phyloP scores from a whole-genome alignment of 352 stramenopile species.

The Phytophthora brassicae region DNA sequence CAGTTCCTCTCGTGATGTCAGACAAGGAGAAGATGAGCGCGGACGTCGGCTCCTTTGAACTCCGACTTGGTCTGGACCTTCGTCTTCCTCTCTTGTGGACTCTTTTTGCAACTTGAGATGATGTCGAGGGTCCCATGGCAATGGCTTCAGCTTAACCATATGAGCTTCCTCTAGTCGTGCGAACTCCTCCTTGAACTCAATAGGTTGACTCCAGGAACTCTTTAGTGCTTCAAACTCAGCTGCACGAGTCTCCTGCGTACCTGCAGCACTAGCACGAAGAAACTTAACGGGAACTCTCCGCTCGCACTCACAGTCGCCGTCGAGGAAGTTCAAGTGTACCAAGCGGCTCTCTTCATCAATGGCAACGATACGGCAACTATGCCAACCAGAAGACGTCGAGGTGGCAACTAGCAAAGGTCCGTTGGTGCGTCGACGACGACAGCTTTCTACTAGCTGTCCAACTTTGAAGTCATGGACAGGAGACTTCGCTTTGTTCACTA shows the following conservation, averaged over 20 bases:
- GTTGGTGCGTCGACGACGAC: constrained; percentile 41
- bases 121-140: constrained; percentile 17
- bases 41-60: background rate
- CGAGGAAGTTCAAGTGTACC: constrained; percentile 48
- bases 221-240: constrained; percentile 37
- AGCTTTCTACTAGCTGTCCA: constrained; percentile 52
- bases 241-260: constrained; percentile 25
- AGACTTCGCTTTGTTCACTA: background rate
- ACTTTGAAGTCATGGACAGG: constrained; percentile 20
- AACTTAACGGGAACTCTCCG: constrained; percentile 41
- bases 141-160: constrained; percentile 13
- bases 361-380: constrained; percentile 35
- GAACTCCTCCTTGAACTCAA: constrained; percentile 37
- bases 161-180: constrained; percentile 42
- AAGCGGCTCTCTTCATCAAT: constrained; percentile 25
- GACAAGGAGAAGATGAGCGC: constrained; percentile 10
- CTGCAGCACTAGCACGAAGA: constrained; percentile 36
- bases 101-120: constrained; percentile 10
- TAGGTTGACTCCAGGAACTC: constrained; percentile 36
- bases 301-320: constrained; percentile 50
- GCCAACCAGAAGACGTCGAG: constrained; percentile 26
- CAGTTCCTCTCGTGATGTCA: background rate
- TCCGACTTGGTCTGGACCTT: background rate
- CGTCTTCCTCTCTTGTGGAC: constrained; percentile 2
- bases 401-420: constrained; percentile 16